Evolutionary conservation across 352 stramenopile species (phyloP), one percentile per base, ranked within the genome.

Genomic region (Globisporangium megalacanthum): DNA sequence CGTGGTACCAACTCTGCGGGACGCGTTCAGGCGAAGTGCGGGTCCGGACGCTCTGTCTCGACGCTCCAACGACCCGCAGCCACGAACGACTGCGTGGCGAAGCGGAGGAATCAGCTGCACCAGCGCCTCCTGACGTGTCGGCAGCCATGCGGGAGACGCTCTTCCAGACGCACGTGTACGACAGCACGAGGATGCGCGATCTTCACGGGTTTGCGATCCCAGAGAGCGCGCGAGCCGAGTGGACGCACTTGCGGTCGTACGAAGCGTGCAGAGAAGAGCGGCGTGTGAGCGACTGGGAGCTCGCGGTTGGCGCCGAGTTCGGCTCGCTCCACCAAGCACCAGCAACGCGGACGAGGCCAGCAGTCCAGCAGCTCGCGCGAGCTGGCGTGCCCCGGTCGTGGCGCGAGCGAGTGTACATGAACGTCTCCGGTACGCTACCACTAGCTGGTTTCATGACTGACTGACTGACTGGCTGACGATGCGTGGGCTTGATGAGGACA

Each of bases 161-260:
- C 8, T 81, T 83, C 61, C 46, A 75, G 25, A 59, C 81, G 48
- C 36, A 76, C 44, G 35, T 81, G 8, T 72, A 62, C n/a, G 51
- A 56, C 11, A 53, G 45, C 13, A 65, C 60, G 14, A 29, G 25
- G 1, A 71, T 77, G 62, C 72, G 64, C 8, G 82, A 92, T 20
- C 72, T 77, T 29, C 89, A 90, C 48, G 82, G 79, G 13, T 92
- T 92, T 54, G 64, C 64, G n/a, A 81, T 92, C 54, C 63, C 78
- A 1, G 58, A 74, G 7, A 51, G 60, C 19, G 64, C 62, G 10
- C 54, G 64, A 9, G 52, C 64, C 20, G 68, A 86, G 20, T 90
- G 77, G 75, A 55, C 69, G 9, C 83, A 92, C 52, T 68, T 92
- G 56, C 67, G 68, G 15, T 88, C 79, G 13, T 92, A 92, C 41